phyloP scores from a whole-genome alignment of 2,329 filamentous ascomycete species.

The Chaetothyriales sp. region DNA sequence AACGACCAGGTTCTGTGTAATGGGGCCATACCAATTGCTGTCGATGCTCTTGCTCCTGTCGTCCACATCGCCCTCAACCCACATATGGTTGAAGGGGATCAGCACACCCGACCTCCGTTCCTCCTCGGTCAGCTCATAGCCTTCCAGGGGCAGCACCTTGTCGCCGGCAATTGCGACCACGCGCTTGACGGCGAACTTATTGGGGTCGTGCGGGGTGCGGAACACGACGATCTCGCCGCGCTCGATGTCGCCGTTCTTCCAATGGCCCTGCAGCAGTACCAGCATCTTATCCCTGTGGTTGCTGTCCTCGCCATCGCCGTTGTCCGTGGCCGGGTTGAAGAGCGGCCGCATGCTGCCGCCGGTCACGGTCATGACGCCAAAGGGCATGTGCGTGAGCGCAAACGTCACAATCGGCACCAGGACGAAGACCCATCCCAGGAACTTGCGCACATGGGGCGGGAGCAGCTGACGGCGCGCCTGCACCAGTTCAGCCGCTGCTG shows the following conservation, averaged over 20 bases:
- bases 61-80: constrained; percentile 82
- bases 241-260: constrained; percentile 39
- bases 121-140: constrained; percentile 37
- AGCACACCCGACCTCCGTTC: constrained; percentile 26
- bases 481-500: background rate
- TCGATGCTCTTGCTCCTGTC: constrained; percentile 55
- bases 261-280: constrained; percentile 44
- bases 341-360: constrained; percentile 60
- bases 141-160: constrained; percentile 48
- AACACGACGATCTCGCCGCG: constrained; percentile 65
- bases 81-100: constrained; percentile 73
- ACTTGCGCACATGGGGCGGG: constrained; percentile 3
- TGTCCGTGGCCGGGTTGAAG: constrained; percentile 50
- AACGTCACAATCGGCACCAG: constrained; percentile 26
- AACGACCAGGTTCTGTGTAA: constrained; percentile 58
- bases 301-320: constrained; percentile 28
- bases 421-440: constrained; percentile 9
- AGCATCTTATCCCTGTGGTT: constrained; percentile 27
- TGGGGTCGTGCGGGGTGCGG: constrained; percentile 16
- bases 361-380: constrained; percentile 28
- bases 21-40: constrained; percentile 80
- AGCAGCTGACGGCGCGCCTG: constrained; percentile 2
- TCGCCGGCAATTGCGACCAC: constrained; percentile 72
- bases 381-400: constrained; percentile 26
- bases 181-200: constrained; percentile 56